Percentiles rank a stretch among this genome's conserved stretches.
These are phyloP conservation scores for Volvariella surrecta DNA, from an alignment of 1,284 basidiomycete genomes.

Conservation along the genomic window DNA sequence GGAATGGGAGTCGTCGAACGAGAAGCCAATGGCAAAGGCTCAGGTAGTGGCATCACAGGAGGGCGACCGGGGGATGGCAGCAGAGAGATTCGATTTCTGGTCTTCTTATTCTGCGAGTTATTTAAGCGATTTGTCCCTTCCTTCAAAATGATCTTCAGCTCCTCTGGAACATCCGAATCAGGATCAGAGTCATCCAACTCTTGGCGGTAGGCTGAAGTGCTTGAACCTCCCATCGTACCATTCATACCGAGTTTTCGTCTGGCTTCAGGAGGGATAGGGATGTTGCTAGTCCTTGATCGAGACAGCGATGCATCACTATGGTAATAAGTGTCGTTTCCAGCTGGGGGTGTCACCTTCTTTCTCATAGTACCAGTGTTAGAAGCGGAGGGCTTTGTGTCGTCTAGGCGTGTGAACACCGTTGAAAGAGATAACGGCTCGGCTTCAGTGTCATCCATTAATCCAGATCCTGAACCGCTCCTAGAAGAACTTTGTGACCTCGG, in stretches of 20 bases:
- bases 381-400: too few relatives aligned
- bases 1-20: too few relatives aligned
- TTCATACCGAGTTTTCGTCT: constrained; percentile 49
- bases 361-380: too few relatives aligned
- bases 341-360: too few relatives aligned
- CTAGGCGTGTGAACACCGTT: too few relatives aligned
- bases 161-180: constrained; percentile 70
- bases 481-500: too few relatives aligned
- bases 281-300: constrained; percentile 4
- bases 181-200: constrained; percentile 28
- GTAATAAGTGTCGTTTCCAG: too few relatives aligned
- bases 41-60: background rate
- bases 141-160: constrained; percentile 58
- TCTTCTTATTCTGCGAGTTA: background rate
- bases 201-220: constrained; percentile 32
- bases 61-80: background rate
- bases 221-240: constrained; percentile 56
- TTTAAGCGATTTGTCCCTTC: constrained; percentile 18
- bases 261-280: constrained; percentile 40
- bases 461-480: constrained; percentile 18
- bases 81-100: background rate
- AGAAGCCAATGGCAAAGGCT: too few relatives aligned
- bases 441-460: constrained; percentile 21
- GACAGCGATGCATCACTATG: too few relatives aligned
- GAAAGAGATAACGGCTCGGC: too few relatives aligned